These are phyloP conservation scores for Phaeotremella fagi DNA, from an alignment of 768 basidiomycete species.

Conservation along the genomic window DNA sequence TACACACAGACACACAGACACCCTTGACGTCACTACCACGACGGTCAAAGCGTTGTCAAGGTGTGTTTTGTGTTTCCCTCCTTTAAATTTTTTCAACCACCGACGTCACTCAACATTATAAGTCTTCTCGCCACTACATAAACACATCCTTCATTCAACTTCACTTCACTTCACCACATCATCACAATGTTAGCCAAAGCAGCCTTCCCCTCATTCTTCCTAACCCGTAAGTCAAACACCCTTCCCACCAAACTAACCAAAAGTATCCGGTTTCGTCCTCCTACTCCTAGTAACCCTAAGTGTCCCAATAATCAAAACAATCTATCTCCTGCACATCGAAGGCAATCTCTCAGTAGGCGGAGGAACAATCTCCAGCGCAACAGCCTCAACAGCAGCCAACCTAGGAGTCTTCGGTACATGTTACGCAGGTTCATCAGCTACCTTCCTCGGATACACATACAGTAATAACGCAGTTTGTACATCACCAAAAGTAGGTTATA, in stretches of 20 bases:
- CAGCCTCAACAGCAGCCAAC: slow-evolving; percentile 49
- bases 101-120: no score
- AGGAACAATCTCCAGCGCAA: slow-evolving; percentile 49
- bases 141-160: neutral
- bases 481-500: slow-evolving; percentile 66
- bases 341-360: slow-evolving; percentile 44
- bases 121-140: no score
- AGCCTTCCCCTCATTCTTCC: slow-evolving; percentile 28
- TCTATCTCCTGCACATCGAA: slow-evolving; percentile 58
- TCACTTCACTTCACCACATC: neutral
- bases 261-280: slow-evolving; percentile 62
- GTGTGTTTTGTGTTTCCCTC: no score
- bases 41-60: no score
- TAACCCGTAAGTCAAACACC: slow-evolving; percentile 20
- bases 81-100: no score
- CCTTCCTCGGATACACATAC: slow-evolving; percentile 51
- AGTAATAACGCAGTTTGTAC: slow-evolving; percentile 54
- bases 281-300: slow-evolving; percentile 72
- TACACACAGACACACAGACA: no score
- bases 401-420: slow-evolving; percentile 85
- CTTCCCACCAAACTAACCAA: neutral
- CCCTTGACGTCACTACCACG: no score
- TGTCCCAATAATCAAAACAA: slow-evolving; percentile 64
- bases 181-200: slow-evolving; percentile 20
- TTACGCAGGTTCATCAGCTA: slow-evolving; percentile 50